Evolutionary conservation across 2,329 filamentous ascomycete species (phyloP), one percentile per base, ranked within the genome.

Genomic region (Colletotrichum somersetense): DNA sequence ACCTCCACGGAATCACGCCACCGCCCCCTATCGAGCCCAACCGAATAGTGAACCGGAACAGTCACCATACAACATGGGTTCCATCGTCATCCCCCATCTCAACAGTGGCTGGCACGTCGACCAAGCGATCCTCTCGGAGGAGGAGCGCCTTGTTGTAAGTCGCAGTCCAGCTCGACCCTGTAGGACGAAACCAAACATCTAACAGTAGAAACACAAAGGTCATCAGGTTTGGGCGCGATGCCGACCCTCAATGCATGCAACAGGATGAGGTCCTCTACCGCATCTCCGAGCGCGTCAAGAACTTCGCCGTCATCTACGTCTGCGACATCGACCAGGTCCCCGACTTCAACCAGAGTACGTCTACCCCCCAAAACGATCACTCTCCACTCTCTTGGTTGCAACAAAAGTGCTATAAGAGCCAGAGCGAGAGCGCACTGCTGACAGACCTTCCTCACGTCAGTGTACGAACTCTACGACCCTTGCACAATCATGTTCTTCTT

Each of bases 401-500:
- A n/a, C 18, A 7, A 46, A 46, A 46, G 44, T n/a, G 8, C 44
- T 46, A 16, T 8, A 14, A 26, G 12, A 57, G n/a, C 20, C n/a
- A 5, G 14, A 30, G 20, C 10, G 30, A 5, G 14, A 30, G 20
- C 10, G 30, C n/a, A 23, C 40, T 64, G 26, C 57, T 56, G 26
- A 42, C 38, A 61, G 35, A 10, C 35, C 4, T 33, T 35, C 1
- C 23, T n/a, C 16, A n/a, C 10, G 20, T 30, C n/a, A 63, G 62
- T 73, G 71, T 73, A 74, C 72, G 88, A 95, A 80, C 87, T 95
- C 7, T 95, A 96, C 85, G 93, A 99, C 80, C 91, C 95, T 0
- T 94, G 95, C 84, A 97, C 96, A 3, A 91, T 98, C 82, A 98
- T 98, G 93, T 97, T 87, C 86, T 97, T 97, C 88, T 97, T 95